phyloP scores from a whole-genome alignment of 1,284 basidiomycete species.

The Malassezia caprae region DNA sequence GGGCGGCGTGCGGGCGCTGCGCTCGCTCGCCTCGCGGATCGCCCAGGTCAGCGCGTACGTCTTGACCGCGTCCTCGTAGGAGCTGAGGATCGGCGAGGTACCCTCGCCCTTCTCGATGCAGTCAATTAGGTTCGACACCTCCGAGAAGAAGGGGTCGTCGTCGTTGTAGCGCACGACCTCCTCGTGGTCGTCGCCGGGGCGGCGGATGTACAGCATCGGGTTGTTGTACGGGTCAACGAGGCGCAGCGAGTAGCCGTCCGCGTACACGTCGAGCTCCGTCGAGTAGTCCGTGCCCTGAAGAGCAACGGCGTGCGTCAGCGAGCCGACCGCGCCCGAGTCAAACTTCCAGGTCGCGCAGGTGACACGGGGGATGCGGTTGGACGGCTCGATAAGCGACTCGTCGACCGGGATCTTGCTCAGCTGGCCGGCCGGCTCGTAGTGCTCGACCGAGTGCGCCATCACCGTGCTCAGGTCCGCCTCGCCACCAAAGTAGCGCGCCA shows the following conservation, averaged over 20 bases:
- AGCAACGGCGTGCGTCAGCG: constrained; percentile 45
- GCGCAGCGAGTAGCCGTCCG: constrained; percentile 42
- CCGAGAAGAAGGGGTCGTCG: constrained; percentile 49
- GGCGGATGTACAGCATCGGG: constrained; percentile 44
- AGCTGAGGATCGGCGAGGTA: constrained; percentile 32
- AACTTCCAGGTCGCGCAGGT: constrained; percentile 48
- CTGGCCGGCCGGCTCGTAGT: constrained; percentile 58
- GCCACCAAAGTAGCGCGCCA: constrained; percentile 94
- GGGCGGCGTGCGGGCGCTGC: constrained; percentile 26
- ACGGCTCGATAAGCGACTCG: constrained; percentile 60
- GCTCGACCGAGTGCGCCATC: constrained; percentile 50
- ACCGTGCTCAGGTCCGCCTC: constrained; percentile 82
- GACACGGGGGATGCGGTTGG: constrained; percentile 43
- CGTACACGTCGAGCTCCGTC: constrained; percentile 43
- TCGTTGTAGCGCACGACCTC: constrained; percentile 45
- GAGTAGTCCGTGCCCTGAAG: constrained; percentile 46
- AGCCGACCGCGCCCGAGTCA: constrained; percentile 41
- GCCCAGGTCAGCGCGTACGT: constrained; percentile 47
- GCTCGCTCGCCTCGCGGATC: constrained; percentile 40
- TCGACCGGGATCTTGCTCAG: constrained; percentile 72
- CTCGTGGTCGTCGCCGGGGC: constrained; percentile 47
- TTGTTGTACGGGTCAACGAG: constrained; percentile 47
- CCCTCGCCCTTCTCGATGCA: constrained; percentile 39
- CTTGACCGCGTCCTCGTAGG: constrained; percentile 44
- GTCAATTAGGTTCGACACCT: constrained; percentile 44